Percentiles rank a stretch among this genome's conserved stretches.
Conservation (phyloP, 2,329 filamentous ascomycete genomes). For the Pseudogymnoascus sp. region DNA sequence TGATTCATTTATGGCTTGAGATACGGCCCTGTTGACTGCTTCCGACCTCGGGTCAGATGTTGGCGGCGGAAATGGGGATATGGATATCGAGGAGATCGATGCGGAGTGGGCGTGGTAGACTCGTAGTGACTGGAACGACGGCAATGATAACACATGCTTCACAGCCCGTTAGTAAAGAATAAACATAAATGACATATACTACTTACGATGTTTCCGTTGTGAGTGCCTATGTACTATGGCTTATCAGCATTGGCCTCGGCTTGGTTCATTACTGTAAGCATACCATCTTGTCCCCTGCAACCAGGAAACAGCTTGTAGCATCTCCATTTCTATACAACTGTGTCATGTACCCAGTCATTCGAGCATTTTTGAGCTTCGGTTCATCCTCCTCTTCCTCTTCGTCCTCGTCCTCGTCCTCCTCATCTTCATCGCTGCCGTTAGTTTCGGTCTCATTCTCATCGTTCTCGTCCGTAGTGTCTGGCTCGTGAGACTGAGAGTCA, state of each 20-base stretch:
- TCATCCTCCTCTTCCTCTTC: conserved; percentile 88
- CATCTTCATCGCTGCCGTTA: conserved; percentile 39
- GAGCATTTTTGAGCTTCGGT: conserved; percentile 86
- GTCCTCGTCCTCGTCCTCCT: conserved; percentile 58
- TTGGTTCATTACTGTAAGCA: conserved; percentile 7
- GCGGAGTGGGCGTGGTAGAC: conserved; percentile 90
- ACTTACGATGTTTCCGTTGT: conserved; percentile 91
- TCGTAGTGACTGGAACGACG: conserved; percentile 71
- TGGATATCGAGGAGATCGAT: conserved; percentile 80
- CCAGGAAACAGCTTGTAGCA: conserved; percentile 83
- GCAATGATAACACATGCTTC: conserved; percentile 79
- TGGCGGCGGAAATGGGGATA: conserved; percentile 75
- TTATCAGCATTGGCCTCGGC: conserved; percentile 26
- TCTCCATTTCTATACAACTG: conserved; percentile 90
- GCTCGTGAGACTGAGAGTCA: conserved; percentile 19
- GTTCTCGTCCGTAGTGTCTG: conserved; percentile 13
- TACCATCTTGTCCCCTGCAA: conserved; percentile 96
- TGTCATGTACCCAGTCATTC: conserved; percentile 71
- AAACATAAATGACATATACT: conserved; percentile 15
- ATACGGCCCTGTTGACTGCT: conserved; percentile 28
- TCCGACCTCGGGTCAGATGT: conserved; percentile 34
- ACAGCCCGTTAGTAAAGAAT: conserved; percentile 24
- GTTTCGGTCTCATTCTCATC: conserved; percentile 35
- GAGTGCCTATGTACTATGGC: conserved; percentile 76
- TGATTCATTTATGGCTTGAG: conserved; percentile 23